phyloP scores from a whole-genome alignment of 163 green algal genomes.

The Scenedesmus sp. region DNA sequence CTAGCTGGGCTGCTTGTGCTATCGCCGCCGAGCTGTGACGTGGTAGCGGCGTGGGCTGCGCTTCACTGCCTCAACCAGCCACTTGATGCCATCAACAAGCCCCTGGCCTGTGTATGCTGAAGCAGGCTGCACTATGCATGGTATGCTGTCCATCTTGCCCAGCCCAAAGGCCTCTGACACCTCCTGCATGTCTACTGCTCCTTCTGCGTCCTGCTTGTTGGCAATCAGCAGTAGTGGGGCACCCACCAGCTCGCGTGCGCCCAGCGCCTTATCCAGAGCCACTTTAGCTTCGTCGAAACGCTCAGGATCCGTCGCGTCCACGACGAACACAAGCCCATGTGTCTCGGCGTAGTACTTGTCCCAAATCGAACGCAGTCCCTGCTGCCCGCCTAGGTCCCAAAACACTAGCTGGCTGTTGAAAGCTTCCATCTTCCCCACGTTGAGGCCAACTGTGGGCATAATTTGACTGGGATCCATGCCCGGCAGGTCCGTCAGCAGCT shows the following conservation, averaged over 20 bases:
- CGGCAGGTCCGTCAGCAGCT: constrained; percentile 67
- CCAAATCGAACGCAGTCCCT: constrained; percentile 94
- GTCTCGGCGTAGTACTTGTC: constrained; percentile 98
- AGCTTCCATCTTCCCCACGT: constrained; percentile 88
- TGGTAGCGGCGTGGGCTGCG: constrained; percentile 61
- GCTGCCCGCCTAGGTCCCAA: constrained; percentile 93
- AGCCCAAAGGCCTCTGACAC: constrained; percentile 68
- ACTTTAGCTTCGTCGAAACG: constrained; percentile 89
- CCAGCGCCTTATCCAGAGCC: constrained; percentile 85
- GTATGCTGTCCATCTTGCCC: constrained; percentile 56
- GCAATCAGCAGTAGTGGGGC: constrained; percentile 88
- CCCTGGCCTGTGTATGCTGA: constrained; percentile 81
- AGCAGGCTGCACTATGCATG: constrained; percentile 72
- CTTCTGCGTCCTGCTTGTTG: constrained; percentile 86
- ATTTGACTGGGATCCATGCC: constrained; percentile 91
- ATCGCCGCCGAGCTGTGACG: not conserved
- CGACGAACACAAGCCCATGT: constrained; percentile 93
- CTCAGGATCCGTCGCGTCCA: constrained; percentile 81
- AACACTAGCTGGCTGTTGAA: constrained; percentile 64
- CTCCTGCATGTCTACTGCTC: constrained; percentile 48
- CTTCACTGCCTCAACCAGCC: constrained; percentile 83
- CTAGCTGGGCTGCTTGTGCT: not conserved
- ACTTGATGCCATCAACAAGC: constrained; percentile 81
- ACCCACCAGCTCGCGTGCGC: constrained; percentile 78
- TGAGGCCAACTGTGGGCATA: constrained; percentile 96